Base-by-base conservation (phyloP, 2,329 filamentous ascomycete species). In the Sclerotinia sclerotiorum region DNA sequence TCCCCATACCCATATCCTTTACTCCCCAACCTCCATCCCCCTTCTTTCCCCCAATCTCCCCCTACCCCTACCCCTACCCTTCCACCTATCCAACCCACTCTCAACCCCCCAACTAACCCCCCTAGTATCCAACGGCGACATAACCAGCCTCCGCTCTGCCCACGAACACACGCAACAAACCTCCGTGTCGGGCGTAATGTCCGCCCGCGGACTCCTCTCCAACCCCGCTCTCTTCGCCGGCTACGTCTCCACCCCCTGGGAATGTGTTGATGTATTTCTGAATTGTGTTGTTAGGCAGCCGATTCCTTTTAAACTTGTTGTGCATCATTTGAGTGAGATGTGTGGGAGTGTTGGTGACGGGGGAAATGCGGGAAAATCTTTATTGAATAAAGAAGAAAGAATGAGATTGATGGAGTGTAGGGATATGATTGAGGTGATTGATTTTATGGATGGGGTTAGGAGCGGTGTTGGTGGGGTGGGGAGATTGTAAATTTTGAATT, bases 251-350 rank as follows among this genome's bases (percentile, higher is more conserved):
- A 89, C 88, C 70, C 84, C 88, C 2, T 88, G 85, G 84, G 83
- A 85, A 60, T 87, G 85, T 1, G 83, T 91, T 32, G 86, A 88
- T 74, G 78, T 80, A 19, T 90, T 92, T 76, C 80, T 91, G 80
- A 83, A 81, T 69, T 84, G 85, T 69, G 84, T 84, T 13, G 82
- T 86, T 13, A 80, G 81, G 51, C 81, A 81, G 1, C 88, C 88
- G 7, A 79, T 91, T 39, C 88, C 88, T 2, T 84, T 87, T 71
- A 88, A 88, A 77, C 79, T 91, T 55, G 83, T 85, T 6, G 80
- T 88, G 68, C 88, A 91, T 76, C 89, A 91, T 76, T 76, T 91
- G 39, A 83, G 81, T 68, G 87, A 91, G 79, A 91, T 92, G 88
- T 85, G 82, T 71, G 83, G 81, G 1, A 84, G 85, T 5, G 83